phyloP scores from a whole-genome alignment of 1,139 yeast species.

The Sugiyamaella castrensis region DNA sequence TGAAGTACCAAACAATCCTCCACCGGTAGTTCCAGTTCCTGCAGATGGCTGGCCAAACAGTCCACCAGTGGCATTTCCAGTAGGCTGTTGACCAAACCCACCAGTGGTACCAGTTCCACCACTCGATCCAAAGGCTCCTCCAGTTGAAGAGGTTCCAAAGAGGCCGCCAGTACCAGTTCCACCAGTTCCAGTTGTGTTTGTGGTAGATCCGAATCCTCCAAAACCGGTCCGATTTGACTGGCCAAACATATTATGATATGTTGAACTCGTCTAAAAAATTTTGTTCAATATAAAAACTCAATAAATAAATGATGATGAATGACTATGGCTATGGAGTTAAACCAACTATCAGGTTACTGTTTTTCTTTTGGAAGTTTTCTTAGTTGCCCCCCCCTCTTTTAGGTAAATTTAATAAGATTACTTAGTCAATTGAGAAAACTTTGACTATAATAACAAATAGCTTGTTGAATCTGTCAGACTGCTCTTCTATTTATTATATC shows the following conservation, averaged over 20 bases:
- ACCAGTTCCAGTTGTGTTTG: conserved; percentile 21
- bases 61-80: conserved; percentile 7
- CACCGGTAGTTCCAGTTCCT: conserved; percentile 27
- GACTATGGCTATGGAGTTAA: too few relatives aligned
- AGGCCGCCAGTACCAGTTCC: conserved; percentile 23
- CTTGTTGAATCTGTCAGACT: too few relatives aligned
- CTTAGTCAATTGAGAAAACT: too few relatives aligned
- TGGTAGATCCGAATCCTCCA: conserved; percentile 36
- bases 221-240: conserved; percentile 23
- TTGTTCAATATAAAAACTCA: too few relatives aligned
- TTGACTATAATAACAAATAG: too few relatives aligned
- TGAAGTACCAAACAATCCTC: conserved; percentile 39
- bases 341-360: too few relatives aligned
- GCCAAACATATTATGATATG: conserved; percentile 26
- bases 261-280: too few relatives aligned
- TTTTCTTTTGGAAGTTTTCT: too few relatives aligned
- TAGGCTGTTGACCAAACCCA: not conserved
- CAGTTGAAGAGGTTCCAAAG: conserved; percentile 31
- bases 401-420: too few relatives aligned
- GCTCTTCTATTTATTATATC: too few relatives aligned
- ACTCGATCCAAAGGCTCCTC: conserved; percentile 16
- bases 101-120: conserved; percentile 3
- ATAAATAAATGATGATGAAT: too few relatives aligned
- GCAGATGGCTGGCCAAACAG: conserved; percentile 15
- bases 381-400: too few relatives aligned